A percentile compares a stretch with the other conserved stretches of the same genome.
These are phyloP conservation scores for Starmera amethionina DNA, from an alignment of 805 yeast species.

Conservation along the genomic window DNA sequence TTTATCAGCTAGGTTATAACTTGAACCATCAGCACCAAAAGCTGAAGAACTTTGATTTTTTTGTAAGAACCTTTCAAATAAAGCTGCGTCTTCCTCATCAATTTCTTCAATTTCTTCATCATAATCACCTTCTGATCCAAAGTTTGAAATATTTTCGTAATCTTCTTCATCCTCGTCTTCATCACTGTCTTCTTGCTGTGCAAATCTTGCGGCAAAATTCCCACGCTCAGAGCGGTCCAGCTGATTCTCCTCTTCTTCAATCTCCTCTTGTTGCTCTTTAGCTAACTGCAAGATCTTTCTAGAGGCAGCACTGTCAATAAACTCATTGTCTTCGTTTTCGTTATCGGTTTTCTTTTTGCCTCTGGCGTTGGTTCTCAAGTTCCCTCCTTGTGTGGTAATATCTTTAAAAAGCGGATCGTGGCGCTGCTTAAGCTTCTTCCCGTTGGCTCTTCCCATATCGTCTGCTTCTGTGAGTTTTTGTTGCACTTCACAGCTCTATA, in stretches of 20 bases:
- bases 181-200: constrained; percentile 44
- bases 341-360: constrained; percentile 28
- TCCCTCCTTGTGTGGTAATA: constrained; percentile 66
- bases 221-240: constrained; percentile 19
- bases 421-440: constrained; percentile 46
- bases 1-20: constrained; percentile 80
- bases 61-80: constrained; percentile 71
- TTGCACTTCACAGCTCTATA: neutral
- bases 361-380: constrained; percentile 36
- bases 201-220: constrained; percentile 24
- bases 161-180: constrained; percentile 27
- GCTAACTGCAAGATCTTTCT: constrained; percentile 85
- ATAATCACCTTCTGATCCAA: constrained; percentile 38
- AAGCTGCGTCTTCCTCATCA: constrained; percentile 72
- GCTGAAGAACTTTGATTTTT: constrained; percentile 22
- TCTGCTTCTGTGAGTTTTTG: neutral
- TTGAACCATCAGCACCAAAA: constrained; percentile 28
- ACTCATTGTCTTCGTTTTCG: constrained; percentile 45
- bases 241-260: constrained; percentile 55
- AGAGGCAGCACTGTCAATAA: constrained; percentile 72
- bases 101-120: constrained; percentile 54
- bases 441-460: constrained; percentile 58
- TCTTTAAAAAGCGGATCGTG: constrained; percentile 79
- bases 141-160: constrained; percentile 37
- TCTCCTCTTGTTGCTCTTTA: constrained; percentile 84